Evolutionary conservation across 2,329 filamentous ascomycete species (phyloP), one percentile per base, ranked within the genome.

Genomic region (Cryphonectria japonica): DNA sequence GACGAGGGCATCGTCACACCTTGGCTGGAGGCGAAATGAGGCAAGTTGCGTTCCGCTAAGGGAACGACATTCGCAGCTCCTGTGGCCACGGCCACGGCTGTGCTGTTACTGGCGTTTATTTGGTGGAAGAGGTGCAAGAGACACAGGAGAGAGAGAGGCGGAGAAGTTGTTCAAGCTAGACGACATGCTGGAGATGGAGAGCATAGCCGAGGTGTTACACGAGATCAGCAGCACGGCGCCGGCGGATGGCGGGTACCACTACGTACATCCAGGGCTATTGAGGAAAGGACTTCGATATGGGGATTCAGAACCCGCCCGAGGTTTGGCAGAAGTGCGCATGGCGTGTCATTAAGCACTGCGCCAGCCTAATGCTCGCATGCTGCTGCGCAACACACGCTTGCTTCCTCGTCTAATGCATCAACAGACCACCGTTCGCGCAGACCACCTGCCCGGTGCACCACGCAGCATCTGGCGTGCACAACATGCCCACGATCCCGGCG

Each of bases 401-500:
- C 32, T 8, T 39, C 22, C 39, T n/a, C 19, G 16, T 43, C 59
- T 73, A 75, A 67, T 78, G 80, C 79, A 81, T 79, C 67, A 83
- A 68, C 88, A 94, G 90, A 8, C 93, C 93, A 1, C 93, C 93
- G 78, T 95, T 95, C 9, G 92, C 92, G 81, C 91, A 93, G 4
- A 96, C 87, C 34, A 94, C 91, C 79, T 91, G 92, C 1, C 93
- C 93, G 0, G 93, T 96, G 77, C 89, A 91, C 92, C 92, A 95
- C 9, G 84, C 87, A n/a, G 88, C 86, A 78, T 95, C 93, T 7
- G 85, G 84, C 6, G 87, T 86, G 78, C 92, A 93, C 32, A 95
- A 81, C 91, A 95, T 94, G 2, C 87, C 92, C 26, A 94, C 90
- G 6, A 93, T 87, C 0, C 92, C 93, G 0, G 92, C 93, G 79